A percentile compares a stretch with the other conserved stretches of the same genome.
These are phyloP conservation scores for Pezicula carpinea DNA, from an alignment of 2,329 filamentous ascomycete genomes.

Conservation along the genomic window DNA sequence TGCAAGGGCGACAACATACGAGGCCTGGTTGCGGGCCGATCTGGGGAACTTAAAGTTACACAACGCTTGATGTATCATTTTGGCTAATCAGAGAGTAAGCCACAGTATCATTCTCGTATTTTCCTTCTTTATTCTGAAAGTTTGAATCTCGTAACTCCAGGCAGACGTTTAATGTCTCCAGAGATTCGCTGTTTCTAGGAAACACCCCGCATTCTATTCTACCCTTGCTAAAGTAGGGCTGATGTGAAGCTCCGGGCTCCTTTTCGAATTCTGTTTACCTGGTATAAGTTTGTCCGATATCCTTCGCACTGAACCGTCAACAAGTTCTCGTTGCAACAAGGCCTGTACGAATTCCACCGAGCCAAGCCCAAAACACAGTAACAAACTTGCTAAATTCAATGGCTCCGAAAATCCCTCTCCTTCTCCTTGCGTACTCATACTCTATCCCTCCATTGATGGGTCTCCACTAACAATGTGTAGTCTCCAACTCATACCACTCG, in stretches of 20 bases:
- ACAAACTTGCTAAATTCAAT: no score
- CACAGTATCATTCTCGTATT: background rate
- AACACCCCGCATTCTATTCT: background rate
- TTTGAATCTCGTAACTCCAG: background rate
- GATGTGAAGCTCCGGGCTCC: background rate
- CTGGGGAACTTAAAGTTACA: background rate
- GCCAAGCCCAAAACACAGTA: no score
- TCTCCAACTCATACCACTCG: no score
- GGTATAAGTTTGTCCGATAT: background rate
- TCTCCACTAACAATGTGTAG: no score
- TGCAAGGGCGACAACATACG: background rate
- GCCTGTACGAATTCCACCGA: no score
- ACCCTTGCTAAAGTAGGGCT: background rate
- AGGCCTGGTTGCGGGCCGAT: background rate
- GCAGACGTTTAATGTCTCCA: background rate
- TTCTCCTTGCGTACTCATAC: no score
- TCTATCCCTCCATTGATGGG: no score
- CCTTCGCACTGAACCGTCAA: background rate
- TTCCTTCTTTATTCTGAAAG: background rate
- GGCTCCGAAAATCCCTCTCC: no score
- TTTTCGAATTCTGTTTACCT: background rate
- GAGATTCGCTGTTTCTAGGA: background rate
- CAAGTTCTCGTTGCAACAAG: background rate
- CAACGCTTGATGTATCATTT: background rate
- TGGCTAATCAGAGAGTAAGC: background rate